phyloP scores from a whole-genome alignment of 2,329 filamentous ascomycete genomes.

The Colletotrichum sp. region DNA sequence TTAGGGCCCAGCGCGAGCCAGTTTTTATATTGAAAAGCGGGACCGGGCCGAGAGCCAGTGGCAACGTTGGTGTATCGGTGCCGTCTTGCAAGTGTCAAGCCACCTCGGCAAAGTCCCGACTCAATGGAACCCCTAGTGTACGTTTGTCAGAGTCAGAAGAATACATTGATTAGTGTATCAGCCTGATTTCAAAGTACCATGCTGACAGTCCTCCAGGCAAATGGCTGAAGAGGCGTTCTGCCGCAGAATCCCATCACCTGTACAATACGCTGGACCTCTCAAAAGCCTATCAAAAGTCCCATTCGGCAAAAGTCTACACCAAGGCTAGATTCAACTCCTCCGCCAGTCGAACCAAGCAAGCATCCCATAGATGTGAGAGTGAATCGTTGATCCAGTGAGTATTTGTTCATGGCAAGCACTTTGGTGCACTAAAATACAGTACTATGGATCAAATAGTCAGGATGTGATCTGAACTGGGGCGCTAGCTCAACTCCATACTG shows the following conservation, averaged over 20 bases:
- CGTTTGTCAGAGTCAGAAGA: background rate
- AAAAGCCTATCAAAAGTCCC: background rate
- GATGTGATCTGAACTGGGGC: background rate
- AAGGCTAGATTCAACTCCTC: background rate
- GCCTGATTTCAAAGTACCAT: background rate
- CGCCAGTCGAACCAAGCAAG: background rate
- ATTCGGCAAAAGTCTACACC: background rate
- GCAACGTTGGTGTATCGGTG: fast-evolving
- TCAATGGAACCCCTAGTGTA: background rate
- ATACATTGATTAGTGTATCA: background rate
- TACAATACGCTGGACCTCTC: background rate
- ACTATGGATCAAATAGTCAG: background rate
- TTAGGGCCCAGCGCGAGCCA: background rate
- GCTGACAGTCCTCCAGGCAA: background rate
- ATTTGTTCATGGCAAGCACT: background rate
- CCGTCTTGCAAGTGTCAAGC: background rate
- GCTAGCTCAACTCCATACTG: background rate
- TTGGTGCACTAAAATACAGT: background rate
- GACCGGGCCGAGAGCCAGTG: background rate
- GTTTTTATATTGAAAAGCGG: background rate
- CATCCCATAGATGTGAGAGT: background rate
- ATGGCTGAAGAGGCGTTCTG: background rate
- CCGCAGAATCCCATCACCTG: background rate
- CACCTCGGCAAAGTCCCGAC: background rate
- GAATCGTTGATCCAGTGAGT: background rate